phyloP scores from a whole-genome alignment of 495 filamentous ascomycete species.

The Penicillium paxilli region DNA sequence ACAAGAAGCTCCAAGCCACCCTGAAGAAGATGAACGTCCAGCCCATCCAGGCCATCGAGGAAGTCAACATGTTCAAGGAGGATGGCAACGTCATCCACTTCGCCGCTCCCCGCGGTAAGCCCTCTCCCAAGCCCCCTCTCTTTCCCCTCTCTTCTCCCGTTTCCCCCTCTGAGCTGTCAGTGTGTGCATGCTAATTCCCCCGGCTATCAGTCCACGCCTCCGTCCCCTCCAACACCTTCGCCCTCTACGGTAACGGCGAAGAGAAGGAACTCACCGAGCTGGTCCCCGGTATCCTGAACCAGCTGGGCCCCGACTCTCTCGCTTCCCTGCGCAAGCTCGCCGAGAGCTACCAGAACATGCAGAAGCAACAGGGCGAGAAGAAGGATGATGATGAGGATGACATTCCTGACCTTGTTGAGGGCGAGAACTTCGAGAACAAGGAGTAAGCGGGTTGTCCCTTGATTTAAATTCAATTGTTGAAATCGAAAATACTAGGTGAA shows the following conservation, averaged over 20 bases:
- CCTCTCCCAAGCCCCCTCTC: neutral
- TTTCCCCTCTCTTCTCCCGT: neutral
- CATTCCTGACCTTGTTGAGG: slow-evolving; percentile 93
- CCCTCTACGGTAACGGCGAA: slow-evolving; percentile 97
- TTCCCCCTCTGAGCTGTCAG: neutral
- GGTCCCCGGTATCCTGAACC: slow-evolving; percentile 98
- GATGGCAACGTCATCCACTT: slow-evolving; percentile 99
- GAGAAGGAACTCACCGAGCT: slow-evolving; percentile 99
- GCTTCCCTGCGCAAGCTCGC: slow-evolving; percentile 96
- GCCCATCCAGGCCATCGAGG: slow-evolving; percentile 98
- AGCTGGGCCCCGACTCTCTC: slow-evolving; percentile 97
- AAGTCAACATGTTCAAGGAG: slow-evolving; percentile 99
- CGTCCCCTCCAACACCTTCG: slow-evolving; percentile 96
- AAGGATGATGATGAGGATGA: slow-evolving; percentile 82
- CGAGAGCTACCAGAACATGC: slow-evolving; percentile 99
- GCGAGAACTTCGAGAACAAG: slow-evolving; percentile 95
- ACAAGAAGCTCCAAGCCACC: slow-evolving; percentile 97
- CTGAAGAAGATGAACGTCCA: slow-evolving; percentile 96
- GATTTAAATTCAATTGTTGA: no score
- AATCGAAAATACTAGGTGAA: no score
- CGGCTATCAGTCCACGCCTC: slow-evolving; percentile 79
- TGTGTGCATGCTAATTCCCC: neutral
- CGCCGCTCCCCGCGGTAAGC: slow-evolving; percentile 87
- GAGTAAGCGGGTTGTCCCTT: slow-evolving; percentile 64
- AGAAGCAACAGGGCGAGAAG: slow-evolving; percentile 82